These are phyloP conservation scores for Cetraspora pellucida DNA, from an alignment of 192 early-diverging fungal genomes.

Conservation along the genomic window DNA sequence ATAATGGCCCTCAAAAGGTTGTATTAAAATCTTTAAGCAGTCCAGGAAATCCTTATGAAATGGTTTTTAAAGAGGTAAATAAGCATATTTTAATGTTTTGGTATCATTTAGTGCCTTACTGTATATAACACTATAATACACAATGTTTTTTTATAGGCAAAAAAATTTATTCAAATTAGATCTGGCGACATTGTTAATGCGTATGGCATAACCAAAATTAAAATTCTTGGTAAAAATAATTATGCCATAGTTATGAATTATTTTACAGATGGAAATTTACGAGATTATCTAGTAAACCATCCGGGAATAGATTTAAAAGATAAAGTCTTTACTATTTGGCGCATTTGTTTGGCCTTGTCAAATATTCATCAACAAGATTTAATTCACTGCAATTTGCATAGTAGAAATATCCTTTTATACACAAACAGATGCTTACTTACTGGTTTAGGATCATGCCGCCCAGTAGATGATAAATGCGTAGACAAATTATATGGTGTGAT, in stretches of 20 bases:
- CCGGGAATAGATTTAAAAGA: slow-evolving; percentile 37
- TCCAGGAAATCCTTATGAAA: background rate
- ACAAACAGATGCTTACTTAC: background rate
- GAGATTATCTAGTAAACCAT: slow-evolving; percentile 38
- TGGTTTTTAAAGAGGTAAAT: slow-evolving; percentile 4
- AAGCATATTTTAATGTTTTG: background rate
- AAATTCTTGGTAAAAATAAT: background rate
- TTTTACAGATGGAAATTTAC: slow-evolving; percentile 41
- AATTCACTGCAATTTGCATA: background rate
- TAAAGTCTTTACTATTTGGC: background rate
- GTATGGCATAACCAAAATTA: slow-evolving; percentile 4
- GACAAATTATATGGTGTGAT: slow-evolving; percentile 40
- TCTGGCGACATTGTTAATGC: slow-evolving; percentile 13
- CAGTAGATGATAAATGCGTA: slow-evolving; percentile 30
- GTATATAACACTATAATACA: background rate
- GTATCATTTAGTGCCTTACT: background rate
- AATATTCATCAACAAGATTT: slow-evolving; percentile 4
- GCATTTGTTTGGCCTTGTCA: background rate
- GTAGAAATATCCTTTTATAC: background rate
- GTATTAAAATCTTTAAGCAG: slow-evolving; percentile 8
- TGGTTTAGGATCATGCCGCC: slow-evolving; percentile 41
- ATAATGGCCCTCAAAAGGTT: background rate
- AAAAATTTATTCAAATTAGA: background rate
- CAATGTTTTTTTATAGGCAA: background rate
- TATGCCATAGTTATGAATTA: slow-evolving; percentile 43